Evolutionary conservation across 2,329 filamentous ascomycete genomes (phyloP).

Genomic region (Grosmannia clavigera): DNA sequence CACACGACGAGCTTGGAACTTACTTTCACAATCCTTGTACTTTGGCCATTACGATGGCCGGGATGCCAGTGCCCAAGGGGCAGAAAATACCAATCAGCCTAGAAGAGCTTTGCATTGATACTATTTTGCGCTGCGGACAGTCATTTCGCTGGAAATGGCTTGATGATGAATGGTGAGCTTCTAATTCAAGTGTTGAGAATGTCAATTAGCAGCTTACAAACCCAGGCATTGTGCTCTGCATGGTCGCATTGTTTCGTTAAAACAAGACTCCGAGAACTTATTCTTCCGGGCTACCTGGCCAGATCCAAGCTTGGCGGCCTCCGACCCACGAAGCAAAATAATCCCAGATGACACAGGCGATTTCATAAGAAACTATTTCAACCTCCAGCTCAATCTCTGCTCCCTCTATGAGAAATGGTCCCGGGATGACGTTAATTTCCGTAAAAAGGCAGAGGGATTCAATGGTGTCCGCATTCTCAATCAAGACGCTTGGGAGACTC

Average conservation of each 20-base stretch:
- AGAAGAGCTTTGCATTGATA: conserved; percentile 85
- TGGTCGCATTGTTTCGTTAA: conserved; percentile 73
- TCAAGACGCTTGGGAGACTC: conserved; percentile 91
- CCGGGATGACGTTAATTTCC: conserved; percentile 72
- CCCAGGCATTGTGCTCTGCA: conserved; percentile 67
- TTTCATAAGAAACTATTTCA: conserved; percentile 76
- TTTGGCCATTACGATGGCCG: neutral
- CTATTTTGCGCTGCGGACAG: conserved; percentile 85
- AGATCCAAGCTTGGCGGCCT: neutral
- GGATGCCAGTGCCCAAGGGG: conserved; percentile 45
- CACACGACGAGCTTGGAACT: neutral
- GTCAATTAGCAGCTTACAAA: neutral
- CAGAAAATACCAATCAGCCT: conserved; percentile 71
- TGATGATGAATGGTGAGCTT: conserved; percentile 63
- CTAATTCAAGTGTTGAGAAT: too few relatives aligned
- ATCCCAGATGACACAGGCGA: conserved; percentile 53
- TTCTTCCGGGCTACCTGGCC: conserved; percentile 66
- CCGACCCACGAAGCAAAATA: neutral
- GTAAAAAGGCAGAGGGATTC: conserved; percentile 74
- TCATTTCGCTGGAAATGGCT: conserved; percentile 92
- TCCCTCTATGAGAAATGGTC: conserved; percentile 82
- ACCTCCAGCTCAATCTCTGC: conserved; percentile 63
- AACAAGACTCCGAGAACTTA: conserved; percentile 66
- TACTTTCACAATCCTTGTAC: neutral
- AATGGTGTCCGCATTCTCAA: conserved; percentile 82